These are phyloP conservation scores for Populus davidiana DNA, from an alignment of 345 rosid species.

Conservation along the genomic window DNA sequence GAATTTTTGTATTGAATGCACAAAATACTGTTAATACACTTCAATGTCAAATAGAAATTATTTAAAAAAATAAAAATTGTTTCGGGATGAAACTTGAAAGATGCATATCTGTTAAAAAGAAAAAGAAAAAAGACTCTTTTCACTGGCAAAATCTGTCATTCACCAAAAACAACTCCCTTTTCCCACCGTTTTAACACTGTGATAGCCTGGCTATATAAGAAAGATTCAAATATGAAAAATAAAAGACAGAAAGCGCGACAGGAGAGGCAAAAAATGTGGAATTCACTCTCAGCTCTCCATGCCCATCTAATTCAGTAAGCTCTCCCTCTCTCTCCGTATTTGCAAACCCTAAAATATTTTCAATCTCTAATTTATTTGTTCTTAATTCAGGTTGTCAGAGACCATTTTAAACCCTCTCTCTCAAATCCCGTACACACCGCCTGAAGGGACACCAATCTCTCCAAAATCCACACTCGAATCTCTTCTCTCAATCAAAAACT, in stretches of 20 bases:
- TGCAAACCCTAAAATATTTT: not conserved
- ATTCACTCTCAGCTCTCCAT: constrained; percentile 36
- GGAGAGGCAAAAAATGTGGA: constrained; percentile 29
- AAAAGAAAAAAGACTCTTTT: no score
- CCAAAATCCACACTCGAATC: constrained; percentile 50
- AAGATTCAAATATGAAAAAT: not conserved
- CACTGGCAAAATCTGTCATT: not conserved
- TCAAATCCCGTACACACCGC: constrained; percentile 38
- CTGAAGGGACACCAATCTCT: constrained; percentile 42
- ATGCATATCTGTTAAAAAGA: no score
- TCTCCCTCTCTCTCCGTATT: not conserved
- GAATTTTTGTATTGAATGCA: no score
- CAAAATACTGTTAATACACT: no score
- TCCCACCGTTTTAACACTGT: not conserved
- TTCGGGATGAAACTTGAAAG: no score
- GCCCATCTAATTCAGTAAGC: constrained; percentile 49
- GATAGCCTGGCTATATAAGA: not conserved
- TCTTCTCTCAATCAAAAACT: constrained; percentile 37
- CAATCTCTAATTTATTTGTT: not conserved
- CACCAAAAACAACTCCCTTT: not conserved
- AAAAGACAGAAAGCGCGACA: not conserved
- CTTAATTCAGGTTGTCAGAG: constrained; percentile 39
- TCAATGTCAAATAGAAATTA: no score
- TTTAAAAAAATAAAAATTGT: no score
- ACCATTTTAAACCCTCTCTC: constrained; percentile 42